A percentile compares a stretch with the other conserved stretches of the same genome.
phyloP scores from a whole-genome alignment of 768 basidiomycete genomes.

The Agrocybe pediades region DNA sequence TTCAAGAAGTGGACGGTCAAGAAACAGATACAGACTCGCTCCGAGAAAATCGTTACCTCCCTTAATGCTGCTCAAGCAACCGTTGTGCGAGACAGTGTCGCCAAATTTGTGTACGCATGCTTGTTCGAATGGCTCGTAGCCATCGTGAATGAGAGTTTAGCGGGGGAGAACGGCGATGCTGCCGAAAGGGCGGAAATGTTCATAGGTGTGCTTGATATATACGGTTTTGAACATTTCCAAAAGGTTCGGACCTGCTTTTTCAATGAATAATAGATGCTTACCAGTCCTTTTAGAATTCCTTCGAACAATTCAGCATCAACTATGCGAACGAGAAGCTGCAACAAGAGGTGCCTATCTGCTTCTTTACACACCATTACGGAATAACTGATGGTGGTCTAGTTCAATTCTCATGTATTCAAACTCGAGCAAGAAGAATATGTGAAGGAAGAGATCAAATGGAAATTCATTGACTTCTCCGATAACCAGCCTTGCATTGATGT shows the following conservation, averaged over 20 bases:
- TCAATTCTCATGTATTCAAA: conserved; percentile 99
- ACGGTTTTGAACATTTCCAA: conserved; percentile 96
- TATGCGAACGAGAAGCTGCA: conserved; percentile 99
- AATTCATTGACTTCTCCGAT: conserved; percentile 98
- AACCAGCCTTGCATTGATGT: conserved; percentile 99
- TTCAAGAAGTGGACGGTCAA: conserved; percentile 99
- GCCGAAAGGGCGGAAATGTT: conserved; percentile 95
- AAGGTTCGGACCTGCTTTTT: conserved; percentile 51
- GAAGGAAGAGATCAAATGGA: conserved; percentile 99
- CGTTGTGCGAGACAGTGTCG: conserved; percentile 93
- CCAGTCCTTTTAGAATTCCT: conserved; percentile 61
- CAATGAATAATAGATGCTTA: conserved; percentile 5
- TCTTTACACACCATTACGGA: neutral
- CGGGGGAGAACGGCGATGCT: conserved; percentile 92
- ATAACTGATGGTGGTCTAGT: conserved; percentile 47
- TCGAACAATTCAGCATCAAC: conserved; percentile 99
- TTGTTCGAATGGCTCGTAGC: conserved; percentile 98
- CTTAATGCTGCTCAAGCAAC: conserved; percentile 88
- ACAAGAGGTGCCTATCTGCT: conserved; percentile 71
- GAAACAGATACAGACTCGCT: conserved; percentile 93
- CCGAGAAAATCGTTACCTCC: conserved; percentile 92
- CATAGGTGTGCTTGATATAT: conserved; percentile 98
- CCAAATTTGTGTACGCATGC: conserved; percentile 98
- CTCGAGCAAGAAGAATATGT: conserved; percentile 99
- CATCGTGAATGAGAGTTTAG: conserved; percentile 95